phyloP scores from a whole-genome alignment of 371 early-diverging fungal genomes.

The Mortierella sp. region DNA sequence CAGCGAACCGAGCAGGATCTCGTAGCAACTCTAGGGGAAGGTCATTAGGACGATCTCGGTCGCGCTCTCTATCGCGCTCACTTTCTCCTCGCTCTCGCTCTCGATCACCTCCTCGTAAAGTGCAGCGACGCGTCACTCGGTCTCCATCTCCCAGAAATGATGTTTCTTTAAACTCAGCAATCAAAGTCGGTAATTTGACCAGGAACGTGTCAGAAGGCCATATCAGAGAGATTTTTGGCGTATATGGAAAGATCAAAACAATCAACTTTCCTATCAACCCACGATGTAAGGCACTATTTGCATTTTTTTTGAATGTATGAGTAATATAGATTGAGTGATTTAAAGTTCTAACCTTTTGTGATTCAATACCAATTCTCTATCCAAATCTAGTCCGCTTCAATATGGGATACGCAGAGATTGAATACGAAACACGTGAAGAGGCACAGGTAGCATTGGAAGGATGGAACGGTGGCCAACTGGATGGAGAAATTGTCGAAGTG shows the following conservation, averaged over 20 bases:
- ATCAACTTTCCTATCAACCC: conserved; percentile 78
- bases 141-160: conserved; percentile 14
- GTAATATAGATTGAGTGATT: too few relatives aligned
- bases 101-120: conserved; percentile 20
- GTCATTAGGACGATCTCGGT: conserved; percentile 32
- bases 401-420: conserved; percentile 67
- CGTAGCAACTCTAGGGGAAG: conserved; percentile 38
- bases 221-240: conserved; percentile 73
- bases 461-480: conserved; percentile 72
- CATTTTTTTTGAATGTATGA: not conserved
- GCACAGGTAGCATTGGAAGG: conserved; percentile 66
- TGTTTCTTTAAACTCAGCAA: conserved; percentile 20
- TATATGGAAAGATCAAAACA: conserved; percentile 76
- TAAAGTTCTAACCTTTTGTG: not conserved
- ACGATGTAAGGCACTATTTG: conserved; percentile 36
- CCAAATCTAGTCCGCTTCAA: conserved; percentile 60
- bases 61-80: conserved; percentile 31
- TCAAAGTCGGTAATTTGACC: conserved; percentile 54
- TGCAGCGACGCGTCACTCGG: conserved; percentile 20
- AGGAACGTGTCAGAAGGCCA: conserved; percentile 73
- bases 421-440: conserved; percentile 67
- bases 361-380: not conserved
- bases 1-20: conserved; percentile 23
- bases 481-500: conserved; percentile 59
- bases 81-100: conserved; percentile 25